A percentile compares a stretch with the other conserved stretches of the same genome.
phyloP scores from a whole-genome alignment of 352 stramenopile species.

The Blastocystis sp. region DNA sequence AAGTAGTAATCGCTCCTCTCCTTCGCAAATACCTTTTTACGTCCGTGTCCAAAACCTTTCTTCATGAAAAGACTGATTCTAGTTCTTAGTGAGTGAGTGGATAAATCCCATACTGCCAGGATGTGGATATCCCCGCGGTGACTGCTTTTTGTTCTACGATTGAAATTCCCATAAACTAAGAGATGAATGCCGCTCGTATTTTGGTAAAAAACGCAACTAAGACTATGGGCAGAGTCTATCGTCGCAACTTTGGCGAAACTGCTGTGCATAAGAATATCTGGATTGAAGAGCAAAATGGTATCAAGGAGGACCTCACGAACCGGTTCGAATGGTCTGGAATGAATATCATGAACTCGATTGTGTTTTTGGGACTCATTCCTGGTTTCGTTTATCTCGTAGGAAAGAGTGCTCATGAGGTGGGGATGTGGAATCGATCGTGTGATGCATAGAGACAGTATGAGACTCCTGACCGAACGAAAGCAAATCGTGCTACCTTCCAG shows the following conservation, averaged over 20 bases:
- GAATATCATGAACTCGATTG: slow-evolving; percentile 39
- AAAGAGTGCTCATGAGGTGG: slow-evolving; percentile 31
- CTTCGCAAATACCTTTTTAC: neutral
- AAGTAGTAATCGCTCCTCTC: neutral
- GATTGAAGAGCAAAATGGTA: slow-evolving; percentile 61
- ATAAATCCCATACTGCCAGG: neutral
- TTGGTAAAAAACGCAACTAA: slow-evolving; percentile 38
- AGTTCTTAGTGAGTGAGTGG: slow-evolving; percentile 10
- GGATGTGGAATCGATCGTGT: neutral
- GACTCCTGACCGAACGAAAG: slow-evolving; percentile 54
- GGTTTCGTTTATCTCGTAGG: slow-evolving; percentile 35
- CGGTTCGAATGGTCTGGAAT: slow-evolving; percentile 40
- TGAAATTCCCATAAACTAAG: neutral
- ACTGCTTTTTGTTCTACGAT: neutral
- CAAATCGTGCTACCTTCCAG: slow-evolving; percentile 53
- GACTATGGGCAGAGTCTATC: neutral
- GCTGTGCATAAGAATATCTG: slow-evolving; percentile 60
- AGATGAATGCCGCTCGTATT: slow-evolving; percentile 56
- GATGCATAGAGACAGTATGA: slow-evolving; percentile 48
- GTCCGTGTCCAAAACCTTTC: slow-evolving; percentile 10
- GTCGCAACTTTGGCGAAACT: slow-evolving; percentile 51
- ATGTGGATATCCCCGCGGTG: neutral
- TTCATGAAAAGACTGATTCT: slow-evolving; percentile 16
- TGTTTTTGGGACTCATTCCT: slow-evolving; percentile 49
- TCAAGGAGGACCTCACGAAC: slow-evolving; percentile 61